Conservation (phyloP, 2,329 filamentous ascomycete species). For the Mariannaea elegans region DNA sequence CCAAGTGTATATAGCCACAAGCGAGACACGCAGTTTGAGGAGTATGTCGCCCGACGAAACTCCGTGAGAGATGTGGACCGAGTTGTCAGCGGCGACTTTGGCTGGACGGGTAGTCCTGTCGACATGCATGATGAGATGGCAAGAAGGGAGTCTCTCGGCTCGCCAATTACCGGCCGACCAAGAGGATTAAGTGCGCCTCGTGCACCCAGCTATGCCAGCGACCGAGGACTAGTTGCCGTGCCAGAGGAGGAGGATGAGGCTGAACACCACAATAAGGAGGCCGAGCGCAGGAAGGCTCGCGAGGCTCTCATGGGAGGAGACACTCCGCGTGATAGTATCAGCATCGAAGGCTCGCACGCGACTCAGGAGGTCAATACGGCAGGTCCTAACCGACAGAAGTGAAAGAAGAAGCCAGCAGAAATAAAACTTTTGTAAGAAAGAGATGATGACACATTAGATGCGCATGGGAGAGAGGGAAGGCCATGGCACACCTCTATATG, state of each 20-base stretch:
- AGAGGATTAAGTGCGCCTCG: conserved; percentile 42
- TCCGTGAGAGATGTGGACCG: conserved; percentile 36
- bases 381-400: conserved; percentile 40
- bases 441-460: conserved; percentile 7
- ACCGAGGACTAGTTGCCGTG: conserved; percentile 49
- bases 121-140: conserved; percentile 8
- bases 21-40: conserved; percentile 58
- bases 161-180: conserved; percentile 27
- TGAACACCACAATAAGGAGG: conserved; percentile 23
- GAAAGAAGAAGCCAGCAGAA: conserved; percentile 9
- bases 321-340: conserved; percentile 33
- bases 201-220: conserved; percentile 48
- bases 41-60: conserved; percentile 50
- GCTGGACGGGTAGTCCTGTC: conserved; percentile 32
- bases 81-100: conserved; percentile 45
- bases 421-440: background rate
- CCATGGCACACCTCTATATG: conserved; percentile 27
- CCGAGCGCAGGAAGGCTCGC: conserved; percentile 35
- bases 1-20: conserved; percentile 53
- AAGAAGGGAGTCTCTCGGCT: conserved; percentile 15
- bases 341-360: conserved; percentile 25
- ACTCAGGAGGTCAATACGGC: conserved; percentile 39
- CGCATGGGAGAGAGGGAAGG: conserved; percentile 7
- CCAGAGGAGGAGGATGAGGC: conserved; percentile 50
- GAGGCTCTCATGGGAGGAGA: conserved; percentile 42